Conservation (phyloP, 768 basidiomycete species). For the Lanmaoa rubissima region DNA sequence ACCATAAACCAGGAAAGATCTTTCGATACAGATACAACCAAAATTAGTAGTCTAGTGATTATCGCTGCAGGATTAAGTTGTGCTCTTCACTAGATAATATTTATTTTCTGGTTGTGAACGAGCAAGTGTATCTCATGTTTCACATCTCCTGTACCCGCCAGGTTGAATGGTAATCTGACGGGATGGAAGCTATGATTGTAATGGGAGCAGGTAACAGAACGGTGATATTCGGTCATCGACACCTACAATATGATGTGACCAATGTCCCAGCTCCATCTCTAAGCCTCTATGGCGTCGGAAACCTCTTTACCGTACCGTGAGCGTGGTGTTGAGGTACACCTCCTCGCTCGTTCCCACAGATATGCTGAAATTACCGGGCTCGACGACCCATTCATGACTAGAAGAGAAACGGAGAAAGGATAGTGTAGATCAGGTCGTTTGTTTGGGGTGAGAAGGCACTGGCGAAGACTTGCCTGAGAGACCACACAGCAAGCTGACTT, state of each 20-base stretch:
- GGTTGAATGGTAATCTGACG: slow-evolving; percentile 34
- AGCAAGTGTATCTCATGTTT: background rate
- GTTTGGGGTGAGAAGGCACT: background rate
- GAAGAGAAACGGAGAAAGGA: background rate
- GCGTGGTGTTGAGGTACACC: slow-evolving; percentile 43
- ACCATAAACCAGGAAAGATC: background rate
- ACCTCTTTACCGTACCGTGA: slow-evolving; percentile 25
- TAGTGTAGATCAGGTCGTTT: background rate
- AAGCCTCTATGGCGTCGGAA: background rate
- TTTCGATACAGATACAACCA: too few relatives aligned
- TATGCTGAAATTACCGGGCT: slow-evolving; percentile 57
- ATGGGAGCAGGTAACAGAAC: background rate
- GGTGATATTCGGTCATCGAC: background rate
- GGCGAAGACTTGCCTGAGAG: slow-evolving; percentile 3
- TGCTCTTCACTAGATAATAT: too few relatives aligned
- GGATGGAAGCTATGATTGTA: too few relatives aligned
- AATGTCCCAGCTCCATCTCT: background rate
- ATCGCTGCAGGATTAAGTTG: too few relatives aligned
- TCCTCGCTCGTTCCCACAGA: slow-evolving; percentile 67
- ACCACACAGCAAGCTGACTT: slow-evolving; percentile 23
- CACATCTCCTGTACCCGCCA: background rate
- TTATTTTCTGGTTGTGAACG: too few relatives aligned
- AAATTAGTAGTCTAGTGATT: too few relatives aligned
- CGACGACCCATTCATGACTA: slow-evolving; percentile 54
- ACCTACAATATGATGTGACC: background rate